phyloP scores from a whole-genome alignment of 2,329 filamentous ascomycete species.

The Phaeosphaeria sp. region DNA sequence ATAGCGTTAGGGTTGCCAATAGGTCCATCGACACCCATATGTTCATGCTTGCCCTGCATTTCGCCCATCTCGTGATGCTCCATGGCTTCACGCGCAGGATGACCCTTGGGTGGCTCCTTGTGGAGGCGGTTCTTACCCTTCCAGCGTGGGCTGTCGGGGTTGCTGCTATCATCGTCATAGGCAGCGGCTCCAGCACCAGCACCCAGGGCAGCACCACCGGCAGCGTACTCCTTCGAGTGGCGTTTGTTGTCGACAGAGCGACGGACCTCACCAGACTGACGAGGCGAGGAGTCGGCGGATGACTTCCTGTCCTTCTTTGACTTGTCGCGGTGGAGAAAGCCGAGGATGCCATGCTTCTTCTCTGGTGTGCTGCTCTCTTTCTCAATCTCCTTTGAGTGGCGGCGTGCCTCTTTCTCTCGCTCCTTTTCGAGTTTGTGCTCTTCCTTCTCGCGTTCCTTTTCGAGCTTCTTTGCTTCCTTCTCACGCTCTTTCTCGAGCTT shows the following conservation, averaged over 20 bases:
- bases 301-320: conserved; percentile 40
- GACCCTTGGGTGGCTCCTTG: conserved; percentile 50
- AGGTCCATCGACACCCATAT: conserved; percentile 40
- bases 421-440: conserved; percentile 17
- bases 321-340: conserved; percentile 53
- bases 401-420: conserved; percentile 18
- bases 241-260: conserved; percentile 19
- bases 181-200: conserved; percentile 24
- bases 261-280: conserved; percentile 16
- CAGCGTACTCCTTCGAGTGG: conserved; percentile 34
- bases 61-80: conserved; percentile 23
- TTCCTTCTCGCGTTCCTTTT: conserved; percentile 23
- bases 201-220: conserved; percentile 27
- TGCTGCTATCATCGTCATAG: conserved; percentile 20
- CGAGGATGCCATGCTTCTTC: conserved; percentile 48
- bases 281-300: conserved; percentile 22
- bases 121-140: conserved; percentile 48
- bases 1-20: conserved; percentile 35
- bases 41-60: conserved; percentile 28
- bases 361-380: conserved; percentile 41
- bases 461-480: conserved; percentile 28
- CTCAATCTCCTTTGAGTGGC: conserved; percentile 19
- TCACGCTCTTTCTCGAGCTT: conserved; percentile 30
- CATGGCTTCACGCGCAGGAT: conserved; percentile 39
- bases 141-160: conserved; percentile 24